phyloP scores from a whole-genome alignment of 352 stramenopile species.

The Saprolegnia diclina region DNA sequence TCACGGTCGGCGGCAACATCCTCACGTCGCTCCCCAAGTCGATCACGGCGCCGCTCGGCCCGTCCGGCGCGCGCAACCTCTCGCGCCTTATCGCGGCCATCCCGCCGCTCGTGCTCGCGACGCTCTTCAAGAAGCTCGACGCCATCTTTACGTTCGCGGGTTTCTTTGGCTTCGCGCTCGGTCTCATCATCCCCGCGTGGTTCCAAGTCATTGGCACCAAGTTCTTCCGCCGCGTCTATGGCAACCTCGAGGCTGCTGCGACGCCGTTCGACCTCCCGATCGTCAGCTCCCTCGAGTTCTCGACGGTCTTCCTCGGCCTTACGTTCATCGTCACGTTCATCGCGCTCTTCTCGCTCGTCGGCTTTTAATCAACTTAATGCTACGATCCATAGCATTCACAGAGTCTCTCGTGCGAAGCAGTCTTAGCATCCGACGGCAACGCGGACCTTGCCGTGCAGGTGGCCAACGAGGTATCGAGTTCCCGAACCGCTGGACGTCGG shows the following conservation, averaged over 20 bases:
- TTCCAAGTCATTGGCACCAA: slow-evolving; percentile 77
- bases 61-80: slow-evolving; percentile 41
- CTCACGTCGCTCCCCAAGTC: slow-evolving; percentile 67
- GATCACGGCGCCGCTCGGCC: slow-evolving; percentile 48
- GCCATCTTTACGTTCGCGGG: slow-evolving; percentile 77
- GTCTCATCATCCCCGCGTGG: slow-evolving; percentile 73
- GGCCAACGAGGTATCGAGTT: no score
- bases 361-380: not conserved
- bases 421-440: no score
- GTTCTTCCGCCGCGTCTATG: slow-evolving; percentile 71
- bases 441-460: no score
- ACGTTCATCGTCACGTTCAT: slow-evolving; percentile 67
- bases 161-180: slow-evolving; percentile 73
- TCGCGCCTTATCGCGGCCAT: slow-evolving; percentile 59
- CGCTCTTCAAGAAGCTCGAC: slow-evolving; percentile 82
- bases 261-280: slow-evolving; percentile 61
- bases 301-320: slow-evolving; percentile 48
- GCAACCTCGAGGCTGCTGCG: slow-evolving; percentile 55
- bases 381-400: no score
- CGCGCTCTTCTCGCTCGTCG: slow-evolving; percentile 52
- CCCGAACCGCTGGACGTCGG: no score
- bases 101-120: slow-evolving; percentile 66
- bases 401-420: no score
- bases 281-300: slow-evolving; percentile 65
- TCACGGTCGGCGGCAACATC: slow-evolving; percentile 83